Evolutionary conservation across 1,284 basidiomycete species (phyloP).

Genomic region (Fomitiporia mediterranea): DNA sequence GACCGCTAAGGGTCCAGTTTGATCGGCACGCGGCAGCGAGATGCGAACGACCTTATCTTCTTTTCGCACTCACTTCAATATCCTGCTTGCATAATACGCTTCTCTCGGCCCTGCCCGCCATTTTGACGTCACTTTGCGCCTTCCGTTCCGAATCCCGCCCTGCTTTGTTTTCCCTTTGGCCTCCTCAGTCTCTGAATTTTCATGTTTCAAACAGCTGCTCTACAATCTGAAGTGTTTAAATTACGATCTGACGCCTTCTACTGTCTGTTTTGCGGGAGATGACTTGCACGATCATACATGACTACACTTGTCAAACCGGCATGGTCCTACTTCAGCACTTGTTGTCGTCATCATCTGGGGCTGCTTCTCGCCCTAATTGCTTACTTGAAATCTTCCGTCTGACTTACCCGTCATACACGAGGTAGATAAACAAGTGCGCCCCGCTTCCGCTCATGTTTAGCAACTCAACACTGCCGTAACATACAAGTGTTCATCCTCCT

Average conservation of each 20-base stretch:
- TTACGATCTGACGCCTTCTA: no score
- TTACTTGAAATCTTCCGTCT: neutral
- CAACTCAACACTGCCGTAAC: neutral
- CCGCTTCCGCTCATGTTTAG: no score
- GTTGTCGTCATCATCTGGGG: neutral
- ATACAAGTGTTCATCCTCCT: neutral
- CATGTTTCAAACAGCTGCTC: neutral
- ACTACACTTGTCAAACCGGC: no score
- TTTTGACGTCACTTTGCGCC: neutral
- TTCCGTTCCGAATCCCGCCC: neutral
- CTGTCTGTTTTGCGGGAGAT: no score
- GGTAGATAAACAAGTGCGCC: no score
- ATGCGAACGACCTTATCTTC: neutral
- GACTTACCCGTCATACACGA: no score
- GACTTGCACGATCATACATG: no score
- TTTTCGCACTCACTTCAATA: neutral
- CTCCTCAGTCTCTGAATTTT: neutral
- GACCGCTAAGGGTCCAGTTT: neutral
- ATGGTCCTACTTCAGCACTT: no score
- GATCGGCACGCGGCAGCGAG: conserved; percentile 1
- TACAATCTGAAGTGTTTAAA: neutral
- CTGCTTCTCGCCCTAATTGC: neutral
- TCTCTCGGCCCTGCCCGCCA: neutral
- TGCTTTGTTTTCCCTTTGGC: neutral
- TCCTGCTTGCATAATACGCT: neutral